A percentile compares a stretch with the other conserved stretches of the same genome.
Evolutionary conservation across 805 yeast species (phyloP).

Genomic region (Ascoidea rubescens): DNA sequence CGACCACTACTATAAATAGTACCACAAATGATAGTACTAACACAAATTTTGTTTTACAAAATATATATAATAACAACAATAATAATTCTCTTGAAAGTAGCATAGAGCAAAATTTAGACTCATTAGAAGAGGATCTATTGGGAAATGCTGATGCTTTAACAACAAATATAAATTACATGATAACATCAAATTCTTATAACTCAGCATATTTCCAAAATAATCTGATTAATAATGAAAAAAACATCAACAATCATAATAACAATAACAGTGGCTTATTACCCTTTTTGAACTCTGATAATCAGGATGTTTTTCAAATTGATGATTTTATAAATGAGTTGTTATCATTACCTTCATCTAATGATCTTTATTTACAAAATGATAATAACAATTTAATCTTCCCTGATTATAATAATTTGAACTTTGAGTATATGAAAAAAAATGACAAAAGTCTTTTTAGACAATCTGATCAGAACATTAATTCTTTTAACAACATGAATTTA

Average conservation of each 20-base stretch:
- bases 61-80: too few relatives aligned
- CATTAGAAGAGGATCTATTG: not conserved
- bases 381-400: not conserved
- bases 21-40: too few relatives aligned
- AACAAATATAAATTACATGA: not conserved
- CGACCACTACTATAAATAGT: too few relatives aligned
- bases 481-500: too few relatives aligned
- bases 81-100: not conserved
- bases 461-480: too few relatives aligned
- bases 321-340: not conserved
- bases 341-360: not conserved
- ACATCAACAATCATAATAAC: not conserved
- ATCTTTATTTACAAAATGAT: too few relatives aligned
- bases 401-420: not conserved
- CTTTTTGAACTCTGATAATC: not conserved
- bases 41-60: too few relatives aligned
- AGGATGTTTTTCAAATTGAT: not conserved
- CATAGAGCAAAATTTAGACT: too few relatives aligned
- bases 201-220: not conserved
- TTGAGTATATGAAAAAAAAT: not conserved
- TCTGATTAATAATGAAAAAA: not conserved
- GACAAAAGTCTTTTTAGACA: too few relatives aligned
- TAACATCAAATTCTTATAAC: not conserved
- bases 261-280: too few relatives aligned
- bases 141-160: not conserved